These are phyloP conservation scores for Andalucia godoyi DNA, from an alignment of 78 protist species.

Conservation along the genomic window DNA sequence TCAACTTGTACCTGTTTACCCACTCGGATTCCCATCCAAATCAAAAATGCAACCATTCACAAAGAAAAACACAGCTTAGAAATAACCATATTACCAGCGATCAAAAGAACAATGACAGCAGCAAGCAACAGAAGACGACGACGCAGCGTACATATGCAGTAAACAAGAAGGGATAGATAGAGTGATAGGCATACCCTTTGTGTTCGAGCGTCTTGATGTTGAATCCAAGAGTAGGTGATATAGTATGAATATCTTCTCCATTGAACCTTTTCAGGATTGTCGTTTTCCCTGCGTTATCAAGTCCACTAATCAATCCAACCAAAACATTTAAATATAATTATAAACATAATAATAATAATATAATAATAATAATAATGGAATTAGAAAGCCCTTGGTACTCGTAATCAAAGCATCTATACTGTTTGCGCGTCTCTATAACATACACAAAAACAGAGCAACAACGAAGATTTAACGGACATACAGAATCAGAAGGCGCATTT, in stretches of 20 bases:
- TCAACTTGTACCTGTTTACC: slow-evolving; percentile 67
- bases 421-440: neutral
- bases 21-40: neutral
- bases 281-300: slow-evolving; percentile 98
- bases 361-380: neutral
- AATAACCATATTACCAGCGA: too few relatives aligned
- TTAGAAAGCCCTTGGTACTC: neutral
- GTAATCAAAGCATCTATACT: neutral
- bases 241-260: slow-evolving; percentile 73
- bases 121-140: too few relatives aligned
- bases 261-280: slow-evolving; percentile 84
- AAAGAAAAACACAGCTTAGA: neutral
- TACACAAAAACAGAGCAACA: neutral
- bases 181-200: slow-evolving; percentile 17
- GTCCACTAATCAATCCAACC: slow-evolving; percentile 53
- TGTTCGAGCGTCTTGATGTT: slow-evolving; percentile 78
- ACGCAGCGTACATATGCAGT: neutral
- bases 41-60: too few relatives aligned
- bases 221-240: slow-evolving; percentile 95
- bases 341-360: neutral
- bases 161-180: neutral
- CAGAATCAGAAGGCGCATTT: slow-evolving; percentile 86
- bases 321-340: neutral
- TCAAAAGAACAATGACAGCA: too few relatives aligned
- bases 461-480: neutral